Evolutionary conservation across 306 rosid genomes (phyloP).

Genomic region (Sechiopsis laciniata): DNA sequence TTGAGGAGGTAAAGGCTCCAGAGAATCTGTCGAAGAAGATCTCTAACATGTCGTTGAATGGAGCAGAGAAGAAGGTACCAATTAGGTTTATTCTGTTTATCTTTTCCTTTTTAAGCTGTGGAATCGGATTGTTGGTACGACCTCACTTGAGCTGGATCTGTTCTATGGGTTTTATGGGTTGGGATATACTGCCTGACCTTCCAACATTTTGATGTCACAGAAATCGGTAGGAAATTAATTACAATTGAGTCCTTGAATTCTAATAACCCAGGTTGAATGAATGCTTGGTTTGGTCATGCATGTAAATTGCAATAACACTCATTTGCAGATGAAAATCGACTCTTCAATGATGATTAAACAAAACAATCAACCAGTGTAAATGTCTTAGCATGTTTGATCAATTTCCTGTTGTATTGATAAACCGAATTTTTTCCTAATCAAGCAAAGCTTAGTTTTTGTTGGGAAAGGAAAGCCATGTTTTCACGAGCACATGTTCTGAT

Average conservation of each 20-base stretch:
- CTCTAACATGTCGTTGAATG: slow-evolving; percentile 33
- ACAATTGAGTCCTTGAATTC: too few species aligned
- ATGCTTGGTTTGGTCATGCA: background rate
- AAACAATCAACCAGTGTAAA: background rate
- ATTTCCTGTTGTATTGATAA: background rate
- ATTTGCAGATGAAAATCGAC: background rate
- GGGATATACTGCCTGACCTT: too few species aligned
- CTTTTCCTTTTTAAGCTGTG: background rate
- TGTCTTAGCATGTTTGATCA: background rate
- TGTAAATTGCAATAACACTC: background rate
- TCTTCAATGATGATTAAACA: background rate
- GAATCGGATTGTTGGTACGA: background rate
- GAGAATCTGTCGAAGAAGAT: slow-evolving; percentile 46
- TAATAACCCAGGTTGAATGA: background rate
- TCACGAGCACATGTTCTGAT: background rate
- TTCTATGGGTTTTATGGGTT: too few species aligned
- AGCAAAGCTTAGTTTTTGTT: background rate
- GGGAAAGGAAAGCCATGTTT: background rate
- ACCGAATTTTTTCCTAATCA: background rate
- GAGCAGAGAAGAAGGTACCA: slow-evolving; percentile 39
- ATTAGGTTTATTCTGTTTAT: background rate
- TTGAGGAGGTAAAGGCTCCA: slow-evolving; percentile 52
- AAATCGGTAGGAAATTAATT: too few species aligned
- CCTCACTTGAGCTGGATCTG: too few species aligned
- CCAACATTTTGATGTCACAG: too few species aligned